A percentile compares a stretch with the other conserved stretches of the same genome.
These are phyloP conservation scores for Collybia sordida DNA, from an alignment of 768 basidiomycete genomes.

Conservation along the genomic window DNA sequence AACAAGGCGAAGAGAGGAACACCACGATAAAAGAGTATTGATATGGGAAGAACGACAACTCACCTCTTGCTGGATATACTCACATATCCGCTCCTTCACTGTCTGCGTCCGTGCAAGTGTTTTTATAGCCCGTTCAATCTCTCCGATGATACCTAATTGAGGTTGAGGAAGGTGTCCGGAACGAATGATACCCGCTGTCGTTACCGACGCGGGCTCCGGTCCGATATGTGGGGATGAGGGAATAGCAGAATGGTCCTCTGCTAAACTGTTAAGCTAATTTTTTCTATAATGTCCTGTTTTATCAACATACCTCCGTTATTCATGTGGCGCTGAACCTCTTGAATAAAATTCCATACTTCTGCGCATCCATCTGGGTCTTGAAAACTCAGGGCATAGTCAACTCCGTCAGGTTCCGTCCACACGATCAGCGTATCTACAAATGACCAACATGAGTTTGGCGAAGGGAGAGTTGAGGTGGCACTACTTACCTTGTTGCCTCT, in stretches of 20 bases:
- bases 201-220: slow-evolving; percentile 55
- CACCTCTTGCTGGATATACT: slow-evolving; percentile 85
- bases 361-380: slow-evolving; percentile 94
- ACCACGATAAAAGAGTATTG: slow-evolving; percentile 7
- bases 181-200: slow-evolving; percentile 64
- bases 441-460: slow-evolving; percentile 1
- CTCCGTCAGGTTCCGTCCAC: slow-evolving; percentile 95
- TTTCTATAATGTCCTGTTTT: slow-evolving; percentile 1
- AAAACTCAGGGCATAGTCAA: slow-evolving; percentile 95
- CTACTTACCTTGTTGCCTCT: slow-evolving; percentile 76
- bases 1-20: slow-evolving; percentile 7
- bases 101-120: slow-evolving; percentile 66
- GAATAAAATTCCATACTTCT: slow-evolving; percentile 97
- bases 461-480: slow-evolving; percentile 4
- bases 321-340: slow-evolving; percentile 87
- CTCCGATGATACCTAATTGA: slow-evolving; percentile 70
- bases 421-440: slow-evolving; percentile 91
- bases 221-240: slow-evolving; percentile 64
- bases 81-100: slow-evolving; percentile 83
- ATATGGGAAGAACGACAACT: slow-evolving; percentile 23
- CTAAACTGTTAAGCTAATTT: slow-evolving; percentile 11
- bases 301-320: slow-evolving; percentile 53
- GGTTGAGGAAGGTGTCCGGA: slow-evolving; percentile 77
- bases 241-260: slow-evolving; percentile 46
- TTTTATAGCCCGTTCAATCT: slow-evolving; percentile 81